Evolutionary conservation across 495 filamentous ascomycete genomes (phyloP).

Genomic region (Penicillium flavigenum): DNA sequence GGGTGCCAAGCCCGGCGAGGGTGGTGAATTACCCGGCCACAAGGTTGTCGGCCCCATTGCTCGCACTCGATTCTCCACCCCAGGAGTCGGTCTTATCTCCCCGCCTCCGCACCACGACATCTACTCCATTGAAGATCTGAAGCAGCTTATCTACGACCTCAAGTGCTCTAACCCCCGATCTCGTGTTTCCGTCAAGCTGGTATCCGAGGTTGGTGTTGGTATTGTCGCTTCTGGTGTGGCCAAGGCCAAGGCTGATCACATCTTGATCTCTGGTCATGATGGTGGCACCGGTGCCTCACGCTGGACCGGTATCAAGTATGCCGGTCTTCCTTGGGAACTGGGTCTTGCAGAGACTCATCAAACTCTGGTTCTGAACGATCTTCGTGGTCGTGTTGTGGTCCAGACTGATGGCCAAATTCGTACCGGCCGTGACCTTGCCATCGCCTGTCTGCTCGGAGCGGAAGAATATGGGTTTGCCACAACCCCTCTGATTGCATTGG

Average conservation of each 20-base stretch:
- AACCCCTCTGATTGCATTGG: constrained; percentile 93
- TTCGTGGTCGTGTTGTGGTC: constrained; percentile 93
- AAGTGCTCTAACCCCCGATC: constrained; percentile 97
- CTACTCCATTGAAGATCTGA: constrained; percentile 98
- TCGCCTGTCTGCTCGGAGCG: constrained; percentile 93
- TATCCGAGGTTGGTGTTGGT: constrained; percentile 97
- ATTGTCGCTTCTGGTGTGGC: constrained; percentile 98
- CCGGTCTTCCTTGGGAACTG: constrained; percentile 96
- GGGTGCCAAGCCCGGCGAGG: constrained; percentile 97
- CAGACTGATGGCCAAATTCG: constrained; percentile 97
- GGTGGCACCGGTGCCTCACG: constrained; percentile 96
- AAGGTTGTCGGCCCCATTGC: constrained; percentile 98
- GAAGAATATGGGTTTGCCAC: constrained; percentile 99
- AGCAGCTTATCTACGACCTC: constrained; percentile 98
- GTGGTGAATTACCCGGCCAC: constrained; percentile 96
- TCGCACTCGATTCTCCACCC: constrained; percentile 95
- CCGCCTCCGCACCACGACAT: constrained; percentile 99
- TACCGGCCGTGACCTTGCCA: constrained; percentile 92
- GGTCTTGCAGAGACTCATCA: constrained; percentile 98
- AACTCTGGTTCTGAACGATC: constrained; percentile 96
- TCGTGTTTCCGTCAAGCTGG: constrained; percentile 96
- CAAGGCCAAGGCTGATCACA: constrained; percentile 97
- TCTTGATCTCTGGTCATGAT: constrained; percentile 96
- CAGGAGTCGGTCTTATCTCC: constrained; percentile 97
- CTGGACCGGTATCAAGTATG: constrained; percentile 99